These are phyloP conservation scores for barrel medic (Medicago truncatula) DNA, from an alignment of 306 rosid species.

Conservation along the genomic window DNA sequence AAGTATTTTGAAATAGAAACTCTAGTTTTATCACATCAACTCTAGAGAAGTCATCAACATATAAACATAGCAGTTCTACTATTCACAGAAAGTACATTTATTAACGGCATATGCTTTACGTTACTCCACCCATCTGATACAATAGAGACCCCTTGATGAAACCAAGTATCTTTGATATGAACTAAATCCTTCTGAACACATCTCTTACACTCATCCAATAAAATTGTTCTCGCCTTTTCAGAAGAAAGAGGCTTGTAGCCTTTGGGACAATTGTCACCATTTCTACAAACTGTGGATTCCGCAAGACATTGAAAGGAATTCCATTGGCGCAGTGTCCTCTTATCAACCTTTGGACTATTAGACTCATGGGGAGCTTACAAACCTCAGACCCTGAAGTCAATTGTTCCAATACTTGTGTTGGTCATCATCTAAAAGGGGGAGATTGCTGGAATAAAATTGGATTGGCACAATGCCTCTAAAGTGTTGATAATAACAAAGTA, in stretches of 20 bases:
- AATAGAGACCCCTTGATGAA: neutral
- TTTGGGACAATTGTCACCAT: too few species aligned
- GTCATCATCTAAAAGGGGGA: too few species aligned
- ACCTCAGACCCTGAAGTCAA: too few species aligned
- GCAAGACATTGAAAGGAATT: neutral
- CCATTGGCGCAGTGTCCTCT: neutral
- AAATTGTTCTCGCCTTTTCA: neutral
- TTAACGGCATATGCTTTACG: neutral
- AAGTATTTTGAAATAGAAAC: neutral
- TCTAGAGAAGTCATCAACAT: neutral
- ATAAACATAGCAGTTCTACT: neutral
- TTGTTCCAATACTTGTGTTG: too few species aligned
- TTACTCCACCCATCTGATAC: neutral
- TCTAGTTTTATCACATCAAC: neutral
- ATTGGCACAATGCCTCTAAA: too few species aligned
- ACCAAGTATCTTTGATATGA: constrained; percentile 5
- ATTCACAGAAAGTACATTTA: neutral
- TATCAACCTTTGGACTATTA: too few species aligned
- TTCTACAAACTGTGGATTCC: neutral
- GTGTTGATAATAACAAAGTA: too few species aligned
- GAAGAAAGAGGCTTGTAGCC: neutral
- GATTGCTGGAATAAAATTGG: too few species aligned
- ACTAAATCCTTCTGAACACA: neutral
- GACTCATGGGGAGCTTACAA: too few species aligned
- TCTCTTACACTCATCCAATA: constrained; percentile 1